These are phyloP conservation scores for Solanum etuberosum DNA, from an alignment of 257 asterid species.

Conservation along the genomic window DNA sequence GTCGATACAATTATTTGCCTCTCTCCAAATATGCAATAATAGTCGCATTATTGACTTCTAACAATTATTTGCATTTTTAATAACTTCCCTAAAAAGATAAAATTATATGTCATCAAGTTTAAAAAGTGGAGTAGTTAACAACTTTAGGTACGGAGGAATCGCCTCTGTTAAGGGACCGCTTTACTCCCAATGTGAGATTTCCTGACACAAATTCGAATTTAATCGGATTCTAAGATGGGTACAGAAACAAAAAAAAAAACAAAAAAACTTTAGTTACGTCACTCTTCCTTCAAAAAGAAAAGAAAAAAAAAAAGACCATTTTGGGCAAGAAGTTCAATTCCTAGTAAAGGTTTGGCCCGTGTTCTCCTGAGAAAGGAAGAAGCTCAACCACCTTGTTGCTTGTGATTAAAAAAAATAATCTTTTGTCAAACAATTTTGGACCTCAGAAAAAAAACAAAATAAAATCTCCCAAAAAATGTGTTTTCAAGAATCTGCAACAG, in stretches of 20 bases:
- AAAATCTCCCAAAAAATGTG: background rate
- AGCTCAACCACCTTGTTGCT: background rate
- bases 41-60: no score
- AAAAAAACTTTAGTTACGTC: background rate
- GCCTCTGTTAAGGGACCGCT: no score
- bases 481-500: background rate
- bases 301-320: background rate
- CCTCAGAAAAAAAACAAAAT: constrained; percentile 1
- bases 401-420: background rate
- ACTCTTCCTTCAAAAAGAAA: background rate
- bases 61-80: no score
- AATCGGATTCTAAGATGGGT: no score
- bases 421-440: constrained; percentile 1
- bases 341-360: background rate
- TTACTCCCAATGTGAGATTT: no score
- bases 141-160: no score
- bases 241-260: no score
- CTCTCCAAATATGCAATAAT: no score
- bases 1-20: background rate
- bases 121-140: no score
- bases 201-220: no score
- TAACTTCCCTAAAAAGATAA: no score
- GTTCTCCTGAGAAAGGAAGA: background rate
- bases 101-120: no score
- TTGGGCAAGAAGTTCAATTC: background rate